These are phyloP conservation scores for Fusarium nygamai DNA, from an alignment of 2,329 filamentous ascomycete genomes.

Conservation along the genomic window DNA sequence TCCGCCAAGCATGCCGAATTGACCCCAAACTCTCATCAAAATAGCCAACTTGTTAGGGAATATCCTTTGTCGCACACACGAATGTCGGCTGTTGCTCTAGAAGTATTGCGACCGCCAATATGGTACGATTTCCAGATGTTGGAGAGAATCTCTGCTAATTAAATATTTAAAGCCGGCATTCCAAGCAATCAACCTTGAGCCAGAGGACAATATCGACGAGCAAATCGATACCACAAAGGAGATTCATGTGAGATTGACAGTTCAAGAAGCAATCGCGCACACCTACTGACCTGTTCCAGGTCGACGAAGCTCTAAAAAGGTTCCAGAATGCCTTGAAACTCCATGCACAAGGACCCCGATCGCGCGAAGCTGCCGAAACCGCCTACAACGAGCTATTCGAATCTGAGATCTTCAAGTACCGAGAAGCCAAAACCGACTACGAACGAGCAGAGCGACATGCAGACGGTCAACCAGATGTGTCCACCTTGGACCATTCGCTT, in stretches of 20 bases:
- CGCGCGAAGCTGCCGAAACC: slow-evolving; percentile 77
- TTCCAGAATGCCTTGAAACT: slow-evolving; percentile 92
- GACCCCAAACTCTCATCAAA: slow-evolving; percentile 18
- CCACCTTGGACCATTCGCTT: slow-evolving; percentile 56
- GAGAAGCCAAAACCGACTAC: slow-evolving; percentile 87
- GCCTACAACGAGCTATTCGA: slow-evolving; percentile 88
- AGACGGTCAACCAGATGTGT: slow-evolving; percentile 55
- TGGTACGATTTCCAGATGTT: slow-evolving; percentile 19
- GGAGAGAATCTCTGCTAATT: slow-evolving; percentile 18
- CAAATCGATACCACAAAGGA: slow-evolving; percentile 96
- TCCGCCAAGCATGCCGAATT: slow-evolving; percentile 27
- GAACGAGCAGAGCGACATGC: slow-evolving; percentile 72
- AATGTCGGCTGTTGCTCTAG: slow-evolving; percentile 31
- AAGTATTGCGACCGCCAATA: slow-evolving; percentile 31
- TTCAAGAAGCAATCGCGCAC: not conserved
- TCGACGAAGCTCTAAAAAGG: slow-evolving; percentile 94
- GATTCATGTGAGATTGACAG: slow-evolving; percentile 68
- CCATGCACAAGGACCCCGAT: slow-evolving; percentile 84
- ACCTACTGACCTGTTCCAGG: slow-evolving; percentile 54
- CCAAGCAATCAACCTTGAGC: slow-evolving; percentile 91
- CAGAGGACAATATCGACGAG: slow-evolving; percentile 88
- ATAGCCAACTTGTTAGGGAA: slow-evolving; percentile 2
- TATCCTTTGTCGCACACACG: slow-evolving; percentile 17
- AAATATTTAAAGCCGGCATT: slow-evolving; percentile 68
- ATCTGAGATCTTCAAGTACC: slow-evolving; percentile 94